phyloP scores from a whole-genome alignment of 768 basidiomycete genomes.

The Termitomyces heimii region DNA sequence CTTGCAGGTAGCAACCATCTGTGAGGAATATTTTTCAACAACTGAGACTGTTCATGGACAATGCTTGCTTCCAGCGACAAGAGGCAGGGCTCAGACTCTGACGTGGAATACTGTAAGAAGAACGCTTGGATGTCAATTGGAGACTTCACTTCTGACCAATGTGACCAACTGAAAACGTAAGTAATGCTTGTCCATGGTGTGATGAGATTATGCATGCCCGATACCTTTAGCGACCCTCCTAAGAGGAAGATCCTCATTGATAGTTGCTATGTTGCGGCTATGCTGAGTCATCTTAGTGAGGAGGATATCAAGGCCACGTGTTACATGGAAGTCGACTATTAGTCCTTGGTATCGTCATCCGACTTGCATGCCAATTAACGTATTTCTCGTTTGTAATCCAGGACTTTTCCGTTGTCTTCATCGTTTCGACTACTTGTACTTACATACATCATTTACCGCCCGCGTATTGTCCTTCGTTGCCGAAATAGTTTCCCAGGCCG shows the following conservation, averaged over 20 bases:
- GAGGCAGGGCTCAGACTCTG: too few species aligned
- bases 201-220: not conserved
- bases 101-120: too few species aligned
- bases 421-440: not conserved
- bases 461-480: not conserved
- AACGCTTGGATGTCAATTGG: too few species aligned
- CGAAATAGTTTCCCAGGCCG: not conserved
- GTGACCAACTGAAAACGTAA: not conserved
- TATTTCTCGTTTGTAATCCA: not conserved
- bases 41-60: too few species aligned
- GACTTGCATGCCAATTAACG: not conserved
- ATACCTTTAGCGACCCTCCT: not conserved
- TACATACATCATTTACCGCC: not conserved
- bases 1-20: not conserved
- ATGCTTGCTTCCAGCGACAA: too few species aligned
- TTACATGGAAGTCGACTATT: not conserved
- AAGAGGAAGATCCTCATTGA: not conserved
- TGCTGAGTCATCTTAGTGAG: fast-evolving
- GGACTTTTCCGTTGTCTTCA: not conserved
- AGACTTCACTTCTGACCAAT: not conserved
- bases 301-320: not conserved
- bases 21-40: not conserved
- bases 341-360: not conserved
- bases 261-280: not conserved
- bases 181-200: not conserved